Conservation (phyloP, 768 basidiomycete species). For the Asterophora parasitica region DNA sequence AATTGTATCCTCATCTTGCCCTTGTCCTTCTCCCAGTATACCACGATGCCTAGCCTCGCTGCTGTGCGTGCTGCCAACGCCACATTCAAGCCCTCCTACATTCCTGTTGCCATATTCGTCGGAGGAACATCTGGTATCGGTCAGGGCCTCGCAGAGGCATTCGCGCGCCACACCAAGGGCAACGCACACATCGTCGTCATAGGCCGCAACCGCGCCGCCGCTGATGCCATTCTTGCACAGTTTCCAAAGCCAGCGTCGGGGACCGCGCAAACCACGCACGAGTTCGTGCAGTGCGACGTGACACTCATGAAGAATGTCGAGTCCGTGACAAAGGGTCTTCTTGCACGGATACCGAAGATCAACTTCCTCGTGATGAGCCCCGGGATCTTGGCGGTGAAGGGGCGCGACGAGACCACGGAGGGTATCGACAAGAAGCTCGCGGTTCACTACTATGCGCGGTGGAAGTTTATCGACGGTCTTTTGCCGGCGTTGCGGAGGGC, state of each 20-base stretch:
- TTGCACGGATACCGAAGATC: constrained; percentile 34
- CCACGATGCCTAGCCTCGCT: constrained; percentile 20
- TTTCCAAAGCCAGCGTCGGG: constrained; percentile 28
- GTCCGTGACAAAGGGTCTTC: constrained; percentile 27
- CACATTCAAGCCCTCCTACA: constrained; percentile 14
- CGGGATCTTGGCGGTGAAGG: constrained; percentile 36
- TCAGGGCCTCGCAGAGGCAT: constrained; percentile 37
- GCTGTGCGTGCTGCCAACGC: constrained; percentile 24
- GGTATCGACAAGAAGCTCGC: constrained; percentile 31
- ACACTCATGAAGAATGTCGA: constrained; percentile 41
- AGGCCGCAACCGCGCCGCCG: constrained; percentile 43
- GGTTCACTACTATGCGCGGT: constrained; percentile 48
- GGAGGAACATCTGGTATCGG: constrained; percentile 43
- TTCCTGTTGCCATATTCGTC: constrained; percentile 32
- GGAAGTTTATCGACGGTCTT: constrained; percentile 43
- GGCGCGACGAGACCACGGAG: constrained; percentile 29
- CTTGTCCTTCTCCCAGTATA: neutral
- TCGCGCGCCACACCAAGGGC: constrained; percentile 39
- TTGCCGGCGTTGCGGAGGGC: constrained; percentile 41
- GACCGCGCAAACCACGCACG: constrained; percentile 6
- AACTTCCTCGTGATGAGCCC: constrained; percentile 47
- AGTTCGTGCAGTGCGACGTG: too few relatives aligned
- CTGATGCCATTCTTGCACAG: constrained; percentile 33
- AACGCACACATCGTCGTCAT: constrained; percentile 44
- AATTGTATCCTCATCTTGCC: neutral